Conservation (phyloP, 331 rosid species). For the Malus hybrid region DNA sequence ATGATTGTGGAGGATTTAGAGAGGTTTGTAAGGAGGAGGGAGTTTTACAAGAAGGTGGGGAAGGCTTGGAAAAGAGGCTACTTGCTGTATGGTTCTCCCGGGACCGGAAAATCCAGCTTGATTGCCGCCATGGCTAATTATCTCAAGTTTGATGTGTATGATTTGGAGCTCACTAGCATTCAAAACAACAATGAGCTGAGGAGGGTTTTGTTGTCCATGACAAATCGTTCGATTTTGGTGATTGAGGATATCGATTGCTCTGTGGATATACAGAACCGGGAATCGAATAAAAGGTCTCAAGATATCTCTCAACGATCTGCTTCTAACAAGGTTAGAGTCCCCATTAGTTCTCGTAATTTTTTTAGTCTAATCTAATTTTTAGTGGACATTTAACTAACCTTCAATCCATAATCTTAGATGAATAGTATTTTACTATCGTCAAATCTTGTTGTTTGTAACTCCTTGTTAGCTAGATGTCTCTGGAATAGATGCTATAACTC, state of each 20-base stretch:
- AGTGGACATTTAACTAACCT: too few species aligned
- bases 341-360: too few species aligned
- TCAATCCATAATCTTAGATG: neutral
- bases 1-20: conserved; percentile 19
- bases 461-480: too few species aligned
- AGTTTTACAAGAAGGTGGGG: conserved; percentile 31
- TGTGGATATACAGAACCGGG: neutral
- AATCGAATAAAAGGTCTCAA: too few species aligned
- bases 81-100: conserved; percentile 28
- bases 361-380: too few species aligned
- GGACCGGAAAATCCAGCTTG: conserved; percentile 34
- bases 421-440: neutral
- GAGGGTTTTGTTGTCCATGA: conserved; percentile 7
- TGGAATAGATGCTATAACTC: too few species aligned
- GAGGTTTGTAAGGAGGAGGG: neutral
- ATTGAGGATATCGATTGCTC: conserved; percentile 31
- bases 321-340: too few species aligned
- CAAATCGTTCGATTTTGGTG: conserved; percentile 26
- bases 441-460: too few species aligned
- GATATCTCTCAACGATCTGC: too few species aligned
- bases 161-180: conserved; percentile 19
- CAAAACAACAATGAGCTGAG: conserved; percentile 2
- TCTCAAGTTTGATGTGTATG: conserved; percentile 28
- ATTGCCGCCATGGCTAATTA: conserved; percentile 39
- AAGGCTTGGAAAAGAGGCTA: conserved; percentile 46